phyloP scores from a whole-genome alignment of 257 asterid genomes.

The Pogostemon cablin region DNA sequence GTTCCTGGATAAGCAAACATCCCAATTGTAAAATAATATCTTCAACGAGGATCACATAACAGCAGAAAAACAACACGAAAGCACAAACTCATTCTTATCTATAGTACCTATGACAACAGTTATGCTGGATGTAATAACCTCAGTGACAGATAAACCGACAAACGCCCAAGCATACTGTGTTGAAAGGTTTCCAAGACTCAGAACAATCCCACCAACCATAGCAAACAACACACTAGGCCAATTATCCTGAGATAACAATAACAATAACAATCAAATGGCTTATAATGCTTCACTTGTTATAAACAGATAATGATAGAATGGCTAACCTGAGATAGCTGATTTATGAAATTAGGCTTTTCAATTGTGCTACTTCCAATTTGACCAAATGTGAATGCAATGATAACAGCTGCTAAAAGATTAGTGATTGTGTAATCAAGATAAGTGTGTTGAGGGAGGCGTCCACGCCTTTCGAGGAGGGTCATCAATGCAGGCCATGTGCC shows the following conservation, averaged over 20 bases:
- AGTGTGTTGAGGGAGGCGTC: conserved; percentile 96
- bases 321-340: conserved; percentile 79
- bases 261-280: too few species aligned
- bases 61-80: not conserved
- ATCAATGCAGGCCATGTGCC: conserved; percentile 98
- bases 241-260: conserved; percentile 53
- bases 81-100: not conserved
- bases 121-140: conserved; percentile 81
- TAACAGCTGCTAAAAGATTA: conserved; percentile 81
- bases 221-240: conserved; percentile 86
- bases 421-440: conserved; percentile 91
- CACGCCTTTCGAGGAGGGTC: conserved; percentile 84
- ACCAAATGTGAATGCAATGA: conserved; percentile 88
- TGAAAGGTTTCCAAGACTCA: conserved; percentile 86
- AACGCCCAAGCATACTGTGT: conserved; percentile 97
- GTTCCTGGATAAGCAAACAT: conserved; percentile 60
- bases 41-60: not conserved
- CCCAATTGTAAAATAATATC: not conserved
- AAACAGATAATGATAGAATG: not conserved
- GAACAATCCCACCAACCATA: conserved; percentile 87
- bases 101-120: conserved; percentile 86
- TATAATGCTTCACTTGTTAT: not conserved
- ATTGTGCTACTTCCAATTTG: conserved; percentile 62
- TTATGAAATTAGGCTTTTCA: conserved; percentile 67
- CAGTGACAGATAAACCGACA: conserved; percentile 91